Percentiles rank a stretch among this genome's conserved stretches.
These are phyloP conservation scores for Pseudocercospora eumusae DNA, from an alignment of 2,329 filamentous ascomycete genomes.

Conservation along the genomic window DNA sequence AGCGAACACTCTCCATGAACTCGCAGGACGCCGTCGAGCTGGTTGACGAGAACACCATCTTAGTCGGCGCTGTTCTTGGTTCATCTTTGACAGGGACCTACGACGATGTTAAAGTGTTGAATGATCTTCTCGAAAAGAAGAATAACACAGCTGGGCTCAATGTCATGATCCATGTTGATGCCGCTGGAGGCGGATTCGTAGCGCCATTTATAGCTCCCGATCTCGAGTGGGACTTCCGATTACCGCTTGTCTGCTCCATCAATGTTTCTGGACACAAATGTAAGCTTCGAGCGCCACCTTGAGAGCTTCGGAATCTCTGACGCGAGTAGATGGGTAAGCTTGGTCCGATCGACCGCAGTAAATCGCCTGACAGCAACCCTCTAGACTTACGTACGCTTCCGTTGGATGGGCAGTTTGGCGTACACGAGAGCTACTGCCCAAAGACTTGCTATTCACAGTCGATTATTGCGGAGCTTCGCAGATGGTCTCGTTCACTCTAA, in stretches of 20 bases:
- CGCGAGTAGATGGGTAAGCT: neutral
- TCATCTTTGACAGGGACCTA: conserved; percentile 74
- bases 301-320: neutral
- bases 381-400: conserved; percentile 45
- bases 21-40: neutral
- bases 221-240: conserved; percentile 64
- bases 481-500: conserved; percentile 65
- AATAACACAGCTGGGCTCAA: conserved; percentile 62
- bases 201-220: conserved; percentile 61
- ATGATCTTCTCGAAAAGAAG: conserved; percentile 64
- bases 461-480: conserved; percentile 73
- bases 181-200: conserved; percentile 62
- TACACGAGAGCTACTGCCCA: conserved; percentile 64
- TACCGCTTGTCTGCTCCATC: conserved; percentile 65
- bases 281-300: neutral
- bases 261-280: conserved; percentile 64
- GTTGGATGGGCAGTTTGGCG: conserved; percentile 72
- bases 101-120: conserved; percentile 69
- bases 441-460: conserved; percentile 69
- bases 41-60: conserved; percentile 69
- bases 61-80: conserved; percentile 71
- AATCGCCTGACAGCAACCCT: no score
- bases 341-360: neutral
- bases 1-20: neutral
- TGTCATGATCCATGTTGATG: conserved; percentile 69